These are phyloP conservation scores for Cinnamomum chago DNA, from an alignment of 164 flowering plant genomes.

Conservation along the genomic window DNA sequence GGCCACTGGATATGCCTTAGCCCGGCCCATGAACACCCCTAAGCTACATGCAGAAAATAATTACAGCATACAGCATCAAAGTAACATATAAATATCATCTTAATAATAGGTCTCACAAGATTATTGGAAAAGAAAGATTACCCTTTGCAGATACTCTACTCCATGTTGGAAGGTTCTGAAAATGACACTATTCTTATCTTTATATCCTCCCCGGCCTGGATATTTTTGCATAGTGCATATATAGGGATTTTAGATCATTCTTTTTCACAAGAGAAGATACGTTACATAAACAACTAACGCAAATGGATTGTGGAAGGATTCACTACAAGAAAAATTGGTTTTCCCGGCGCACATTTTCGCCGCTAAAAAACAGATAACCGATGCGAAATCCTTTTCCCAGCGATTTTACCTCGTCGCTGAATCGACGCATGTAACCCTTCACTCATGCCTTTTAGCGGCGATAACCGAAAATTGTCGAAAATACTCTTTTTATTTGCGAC, in stretches of 20 bases:
- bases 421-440: no score
- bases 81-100: background rate
- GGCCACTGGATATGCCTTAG: no score
- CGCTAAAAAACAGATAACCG: no score
- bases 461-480: no score
- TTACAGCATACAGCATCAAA: background rate
- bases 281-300: background rate
- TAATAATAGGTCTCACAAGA: background rate
- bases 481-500: no score
- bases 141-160: constrained; percentile 1
- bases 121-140: background rate
- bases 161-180: background rate
- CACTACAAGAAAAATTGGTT: no score
- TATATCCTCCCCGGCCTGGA: background rate
- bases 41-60: background rate
- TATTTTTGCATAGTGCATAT: background rate
- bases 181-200: constrained; percentile 4
- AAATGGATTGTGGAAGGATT: background rate
- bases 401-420: no score
- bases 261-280: background rate
- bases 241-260: background rate
- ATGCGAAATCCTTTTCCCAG: no score
- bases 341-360: no score
- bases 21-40: background rate
- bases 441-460: no score